Percentiles rank a stretch among this genome's conserved stretches.
Conservation (phyloP, 257 asterid genomes). For the Solanum ossicruentum region DNA sequence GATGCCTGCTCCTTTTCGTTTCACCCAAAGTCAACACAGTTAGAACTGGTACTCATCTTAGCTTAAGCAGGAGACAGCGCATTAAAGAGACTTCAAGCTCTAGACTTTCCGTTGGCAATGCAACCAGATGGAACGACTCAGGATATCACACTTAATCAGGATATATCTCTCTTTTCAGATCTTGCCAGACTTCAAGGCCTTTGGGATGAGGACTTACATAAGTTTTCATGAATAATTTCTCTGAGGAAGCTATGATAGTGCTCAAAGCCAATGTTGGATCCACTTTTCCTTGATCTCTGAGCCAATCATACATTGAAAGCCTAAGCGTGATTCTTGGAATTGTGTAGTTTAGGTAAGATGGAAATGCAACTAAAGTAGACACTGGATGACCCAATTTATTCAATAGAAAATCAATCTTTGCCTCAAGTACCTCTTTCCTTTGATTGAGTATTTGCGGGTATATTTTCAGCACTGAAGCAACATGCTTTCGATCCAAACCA, state of each 20-base stretch:
- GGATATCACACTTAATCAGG: background rate
- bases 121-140: background rate
- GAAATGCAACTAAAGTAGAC: constrained; percentile 30
- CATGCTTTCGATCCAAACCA: constrained; percentile 42
- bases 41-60: background rate
- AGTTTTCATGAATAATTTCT: constrained; percentile 18
- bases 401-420: constrained; percentile 37
- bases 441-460: constrained; percentile 54
- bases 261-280: constrained; percentile 41
- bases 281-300: constrained; percentile 27
- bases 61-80: background rate
- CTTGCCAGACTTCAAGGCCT: constrained; percentile 46
- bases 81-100: background rate
- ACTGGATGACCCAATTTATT: constrained; percentile 36
- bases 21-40: background rate
- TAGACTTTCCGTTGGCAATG: background rate
- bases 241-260: constrained; percentile 52
- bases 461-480: constrained; percentile 24
- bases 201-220: constrained; percentile 47
- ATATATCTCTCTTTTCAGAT: constrained; percentile 28
- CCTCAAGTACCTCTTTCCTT: constrained; percentile 28
- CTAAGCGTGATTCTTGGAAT: constrained; percentile 38
- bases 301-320: constrained; percentile 57
- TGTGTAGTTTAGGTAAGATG: constrained; percentile 33
- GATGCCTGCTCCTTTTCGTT: background rate